A percentile compares a stretch with the other conserved stretches of the same genome.
phyloP scores from a whole-genome alignment of 345 rosid genomes.

The Pugionium cornutum region DNA sequence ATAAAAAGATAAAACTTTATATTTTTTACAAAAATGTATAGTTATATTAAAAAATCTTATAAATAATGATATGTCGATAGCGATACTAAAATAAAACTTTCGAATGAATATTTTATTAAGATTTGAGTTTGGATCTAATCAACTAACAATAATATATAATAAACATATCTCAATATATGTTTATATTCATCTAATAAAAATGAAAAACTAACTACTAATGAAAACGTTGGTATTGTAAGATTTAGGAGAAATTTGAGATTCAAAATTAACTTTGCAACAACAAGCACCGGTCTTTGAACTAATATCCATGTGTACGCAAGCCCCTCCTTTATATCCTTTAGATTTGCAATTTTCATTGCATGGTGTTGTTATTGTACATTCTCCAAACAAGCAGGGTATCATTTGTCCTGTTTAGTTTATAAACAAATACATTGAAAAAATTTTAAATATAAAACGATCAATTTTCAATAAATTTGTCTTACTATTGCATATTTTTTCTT shows the following conservation, averaged over 20 bases:
- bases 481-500: too few species aligned
- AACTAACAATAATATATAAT: too few species aligned
- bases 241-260: conserved; percentile 9
- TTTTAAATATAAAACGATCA: not conserved
- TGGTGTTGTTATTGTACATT: not conserved
- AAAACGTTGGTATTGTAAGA: not conserved
- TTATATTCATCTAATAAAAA: conserved; percentile 4
- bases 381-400: conserved; percentile 13
- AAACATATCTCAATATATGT: not conserved
- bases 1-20: too few species aligned
- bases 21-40: too few species aligned
- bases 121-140: too few species aligned
- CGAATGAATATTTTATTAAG: too few species aligned
- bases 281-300: conserved; percentile 9
- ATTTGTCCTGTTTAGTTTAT: conserved; percentile 23
- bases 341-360: conserved; percentile 24
- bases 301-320: not conserved
- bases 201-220: conserved; percentile 1
- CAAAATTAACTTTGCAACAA: conserved; percentile 15
- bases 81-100: too few species aligned
- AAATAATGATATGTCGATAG: too few species aligned
- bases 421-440: conserved; percentile 1
- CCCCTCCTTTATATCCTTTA: conserved; percentile 29
- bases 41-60: too few species aligned
- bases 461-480: too few species aligned